A percentile compares a stretch with the other conserved stretches of the same genome.
Conservation (phyloP, 1,284 basidiomycete genomes). For the Ustilago lituana region DNA sequence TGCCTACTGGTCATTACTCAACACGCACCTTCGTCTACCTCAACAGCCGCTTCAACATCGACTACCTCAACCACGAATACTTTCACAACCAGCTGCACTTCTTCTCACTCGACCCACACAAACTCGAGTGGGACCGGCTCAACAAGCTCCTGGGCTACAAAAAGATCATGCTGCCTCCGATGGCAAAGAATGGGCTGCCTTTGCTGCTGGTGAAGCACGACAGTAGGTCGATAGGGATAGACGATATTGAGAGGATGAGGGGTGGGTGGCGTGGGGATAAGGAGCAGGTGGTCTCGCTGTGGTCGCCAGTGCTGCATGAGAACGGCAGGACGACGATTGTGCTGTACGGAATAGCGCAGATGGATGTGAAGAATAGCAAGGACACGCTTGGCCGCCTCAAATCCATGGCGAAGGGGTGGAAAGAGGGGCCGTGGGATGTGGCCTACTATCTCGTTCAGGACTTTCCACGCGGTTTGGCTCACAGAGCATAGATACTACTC, state of each 20-base stretch:
- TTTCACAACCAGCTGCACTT: conserved; percentile 3
- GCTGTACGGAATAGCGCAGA: conserved; percentile 13
- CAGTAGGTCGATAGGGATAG: neutral
- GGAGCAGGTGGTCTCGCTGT: conserved; percentile 7
- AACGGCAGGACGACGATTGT: neutral
- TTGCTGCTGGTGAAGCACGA: neutral
- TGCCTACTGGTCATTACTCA: no score
- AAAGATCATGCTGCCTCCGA: neutral
- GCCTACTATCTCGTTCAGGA: no score
- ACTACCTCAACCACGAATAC: conserved; percentile 6
- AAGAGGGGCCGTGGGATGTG: no score
- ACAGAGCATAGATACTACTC: no score
- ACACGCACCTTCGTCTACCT: conserved; percentile 1
- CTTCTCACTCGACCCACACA: neutral
- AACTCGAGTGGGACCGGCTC: neutral
- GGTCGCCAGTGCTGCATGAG: conserved; percentile 7
- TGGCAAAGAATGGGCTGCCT: neutral
- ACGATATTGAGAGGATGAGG: neutral
- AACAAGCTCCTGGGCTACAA: neutral
- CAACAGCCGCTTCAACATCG: conserved; percentile 4
- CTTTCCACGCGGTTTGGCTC: no score
- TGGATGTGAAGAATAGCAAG: neutral
- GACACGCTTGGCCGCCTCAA: no score
- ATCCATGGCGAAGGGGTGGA: no score
- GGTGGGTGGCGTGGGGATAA: neutral